Evolutionary conservation across 768 basidiomycete genomes (phyloP), one percentile per base, ranked within the genome.

Genomic region (Russula vinacea): DNA sequence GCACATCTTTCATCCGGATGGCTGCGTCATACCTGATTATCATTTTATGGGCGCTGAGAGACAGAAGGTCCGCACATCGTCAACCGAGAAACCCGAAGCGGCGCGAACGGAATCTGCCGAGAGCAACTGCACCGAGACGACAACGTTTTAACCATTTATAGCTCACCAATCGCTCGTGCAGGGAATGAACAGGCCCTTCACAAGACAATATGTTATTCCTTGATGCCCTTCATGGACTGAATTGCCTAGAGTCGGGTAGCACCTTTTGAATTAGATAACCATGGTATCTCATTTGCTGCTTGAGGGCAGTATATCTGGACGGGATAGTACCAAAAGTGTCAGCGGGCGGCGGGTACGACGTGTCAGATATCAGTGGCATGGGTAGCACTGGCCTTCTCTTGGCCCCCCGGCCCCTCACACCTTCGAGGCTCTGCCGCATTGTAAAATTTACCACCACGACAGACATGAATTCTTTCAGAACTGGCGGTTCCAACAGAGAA

Each of bases 21-120:
- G 19, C 11, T 44, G 40, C 14, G 39, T 51, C 39, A 50, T 35
- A n/a, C 24, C 17, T 62, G n/a, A 57, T 29, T 17, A 62, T 26
- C 10, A 40, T 49, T 45, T 56, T 14, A 42, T 42, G 26, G n/a
- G 45, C 55, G 39, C 49, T 10, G 39, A 33, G 40, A 51, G 32
- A 22, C 33, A 33, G 42, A 44, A 40, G 11, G 60, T 62, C 47
- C 49, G 50, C 42, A 22, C 24, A 22, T 19, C 40, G 33, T 26
- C 39, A 19, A 61, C 32, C 10, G 35, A 33, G 10, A 42, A 16
- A 24, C 19, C 40, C 51, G 22, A 37, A 37, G 45, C 14, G 19
- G 35, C 24, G 22, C 40, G 24, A 47, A 44, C 62, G 62, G 62
- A 51, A 64, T 47, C 19, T 32, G 26, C 57, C 62, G 57, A 59